phyloP scores from a whole-genome alignment of 345 rosid species.

The Salix purpurea region DNA sequence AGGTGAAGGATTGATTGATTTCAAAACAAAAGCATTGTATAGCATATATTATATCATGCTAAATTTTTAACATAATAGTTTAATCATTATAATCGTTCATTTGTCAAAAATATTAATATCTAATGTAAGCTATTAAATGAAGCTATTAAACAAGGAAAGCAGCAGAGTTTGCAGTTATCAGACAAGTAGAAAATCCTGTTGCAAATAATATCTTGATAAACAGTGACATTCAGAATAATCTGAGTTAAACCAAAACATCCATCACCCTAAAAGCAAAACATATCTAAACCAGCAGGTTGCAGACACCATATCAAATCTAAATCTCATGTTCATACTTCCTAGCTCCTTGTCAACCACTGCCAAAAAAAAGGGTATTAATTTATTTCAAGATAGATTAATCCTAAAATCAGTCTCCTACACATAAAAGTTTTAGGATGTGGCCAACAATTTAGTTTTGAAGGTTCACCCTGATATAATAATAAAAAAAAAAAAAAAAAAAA shows the following conservation, averaged over 20 bases:
- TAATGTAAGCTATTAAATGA: not conserved
- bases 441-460: not conserved
- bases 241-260: not conserved
- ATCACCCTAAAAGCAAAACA: not conserved
- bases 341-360: not conserved
- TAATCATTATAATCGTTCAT: not conserved
- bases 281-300: not conserved
- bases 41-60: not conserved
- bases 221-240: not conserved
- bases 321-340: not conserved
- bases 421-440: not conserved
- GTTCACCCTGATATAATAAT: not conserved
- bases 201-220: not conserved
- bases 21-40: not conserved
- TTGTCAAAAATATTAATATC: not conserved
- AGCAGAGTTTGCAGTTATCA: not conserved
- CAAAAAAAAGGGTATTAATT: not conserved
- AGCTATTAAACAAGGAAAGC: not conserved
- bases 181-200: not conserved
- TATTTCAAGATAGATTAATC: not conserved
- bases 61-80: not conserved
- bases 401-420: not conserved
- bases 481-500: too few species aligned
- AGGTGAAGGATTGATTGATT: not conserved
- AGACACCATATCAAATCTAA: not conserved